These are phyloP conservation scores for Thamnidium elegans DNA, from an alignment of 192 early-diverging fungal species.

Conservation along the genomic window DNA sequence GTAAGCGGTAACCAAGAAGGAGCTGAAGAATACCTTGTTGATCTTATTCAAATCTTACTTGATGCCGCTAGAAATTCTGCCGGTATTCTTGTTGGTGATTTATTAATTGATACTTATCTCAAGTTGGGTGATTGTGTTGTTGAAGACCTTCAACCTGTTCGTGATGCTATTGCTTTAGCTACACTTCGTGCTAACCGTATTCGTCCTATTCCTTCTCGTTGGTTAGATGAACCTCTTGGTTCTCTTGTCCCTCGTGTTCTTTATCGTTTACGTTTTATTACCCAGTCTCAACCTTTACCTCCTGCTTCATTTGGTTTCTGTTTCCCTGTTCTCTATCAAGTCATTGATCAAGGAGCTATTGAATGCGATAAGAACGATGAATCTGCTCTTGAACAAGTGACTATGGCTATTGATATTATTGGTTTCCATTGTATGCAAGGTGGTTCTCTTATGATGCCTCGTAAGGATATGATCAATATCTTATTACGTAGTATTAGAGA, in stretches of 20 bases:
- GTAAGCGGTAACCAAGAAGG: constrained; percentile 54
- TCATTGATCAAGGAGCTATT: constrained; percentile 62
- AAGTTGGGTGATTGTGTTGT: constrained; percentile 43
- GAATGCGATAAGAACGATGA: constrained; percentile 43
- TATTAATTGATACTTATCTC: constrained; percentile 58
- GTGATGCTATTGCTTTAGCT: constrained; percentile 42
- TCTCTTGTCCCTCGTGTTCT: constrained; percentile 59
- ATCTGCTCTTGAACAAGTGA: constrained; percentile 61
- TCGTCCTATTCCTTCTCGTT: constrained; percentile 43
- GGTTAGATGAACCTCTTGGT: constrained; percentile 47
- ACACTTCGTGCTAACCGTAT: constrained; percentile 49
- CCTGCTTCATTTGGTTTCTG: constrained; percentile 64
- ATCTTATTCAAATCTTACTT: constrained; percentile 52
- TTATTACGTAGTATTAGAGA: constrained; percentile 62
- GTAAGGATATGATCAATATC: constrained; percentile 60
- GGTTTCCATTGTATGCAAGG: constrained; percentile 57
- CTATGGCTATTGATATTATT: constrained; percentile 62
- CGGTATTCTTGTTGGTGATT: constrained; percentile 55
- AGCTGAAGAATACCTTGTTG: constrained; percentile 56
- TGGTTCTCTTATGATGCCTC: constrained; percentile 53
- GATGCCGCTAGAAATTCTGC: constrained; percentile 48
- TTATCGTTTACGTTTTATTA: constrained; percentile 63
- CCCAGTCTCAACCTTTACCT: constrained; percentile 52
- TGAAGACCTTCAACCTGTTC: constrained; percentile 41
- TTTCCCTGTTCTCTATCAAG: constrained; percentile 63